Evolutionary conservation across 768 basidiomycete genomes (phyloP).

Genomic region (Sarcomyxa edulis): DNA sequence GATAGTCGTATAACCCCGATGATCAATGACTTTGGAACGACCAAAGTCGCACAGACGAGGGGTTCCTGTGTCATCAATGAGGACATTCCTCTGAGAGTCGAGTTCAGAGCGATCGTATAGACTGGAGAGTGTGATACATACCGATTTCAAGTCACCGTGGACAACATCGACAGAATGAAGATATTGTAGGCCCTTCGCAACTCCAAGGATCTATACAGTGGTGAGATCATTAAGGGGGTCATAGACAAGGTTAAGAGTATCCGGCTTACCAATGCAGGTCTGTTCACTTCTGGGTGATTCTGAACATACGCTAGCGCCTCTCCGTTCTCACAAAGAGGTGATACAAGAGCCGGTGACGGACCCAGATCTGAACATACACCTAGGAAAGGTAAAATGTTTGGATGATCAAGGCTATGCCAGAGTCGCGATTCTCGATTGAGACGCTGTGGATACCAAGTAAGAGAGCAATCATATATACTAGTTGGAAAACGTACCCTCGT

Average conservation of each 20-base stretch:
- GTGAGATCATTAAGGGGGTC: neutral
- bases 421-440: conserved; percentile 11
- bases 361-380: conserved; percentile 3
- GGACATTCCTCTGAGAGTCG: conserved; percentile 8
- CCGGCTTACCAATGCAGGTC: conserved; percentile 7
- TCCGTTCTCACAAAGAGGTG: conserved; percentile 8
- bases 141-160: conserved; percentile 16
- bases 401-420: conserved; percentile 11
- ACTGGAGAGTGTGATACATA: no score
- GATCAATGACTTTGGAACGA: conserved; percentile 11
- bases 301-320: conserved; percentile 4
- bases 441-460: conserved; percentile 4
- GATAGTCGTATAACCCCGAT: conserved; percentile 10
- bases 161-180: conserved; percentile 12
- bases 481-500: neutral
- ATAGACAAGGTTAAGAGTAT: neutral
- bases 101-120: neutral
- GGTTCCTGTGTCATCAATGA: conserved; percentile 9
- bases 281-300: conserved; percentile 4
- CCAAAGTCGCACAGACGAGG: conserved; percentile 17
- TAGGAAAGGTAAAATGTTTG: conserved; percentile 11
- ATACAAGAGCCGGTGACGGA: conserved; percentile 9
- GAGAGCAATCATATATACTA: neutral
- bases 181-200: conserved; percentile 12
- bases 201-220: conserved; percentile 8